Percentiles rank a stretch among this genome's conserved stretches.
phyloP scores from a whole-genome alignment of 75 land plant species.

The Chamaecyparis obtusa region DNA sequence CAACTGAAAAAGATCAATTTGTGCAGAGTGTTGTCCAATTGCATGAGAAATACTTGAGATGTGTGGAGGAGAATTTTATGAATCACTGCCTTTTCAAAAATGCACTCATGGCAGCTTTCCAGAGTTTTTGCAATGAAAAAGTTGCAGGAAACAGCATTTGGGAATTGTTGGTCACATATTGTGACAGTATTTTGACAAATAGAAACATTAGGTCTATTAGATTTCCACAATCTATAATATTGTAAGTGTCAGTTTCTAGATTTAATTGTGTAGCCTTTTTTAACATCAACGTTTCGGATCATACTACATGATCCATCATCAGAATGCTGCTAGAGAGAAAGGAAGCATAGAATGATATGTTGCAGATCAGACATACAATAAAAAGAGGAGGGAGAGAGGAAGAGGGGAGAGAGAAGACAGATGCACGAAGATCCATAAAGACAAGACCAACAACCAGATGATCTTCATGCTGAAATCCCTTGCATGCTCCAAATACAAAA shows the following conservation, averaged over 20 bases:
- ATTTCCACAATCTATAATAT: too few relatives aligned
- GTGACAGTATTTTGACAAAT: slow-evolving; percentile 83
- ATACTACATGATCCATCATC: too few relatives aligned
- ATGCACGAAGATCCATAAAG: too few relatives aligned
- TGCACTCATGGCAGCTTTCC: slow-evolving; percentile 83
- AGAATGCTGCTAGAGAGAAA: too few relatives aligned
- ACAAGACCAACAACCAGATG: too few relatives aligned
- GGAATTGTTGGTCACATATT: slow-evolving; percentile 85
- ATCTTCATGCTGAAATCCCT: slow-evolving; percentile 63
- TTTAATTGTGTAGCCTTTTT: slow-evolving; percentile 22
- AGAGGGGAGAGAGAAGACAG: slow-evolving; percentile 42
- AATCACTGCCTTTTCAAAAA: neutral
- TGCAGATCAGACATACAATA: too few relatives aligned
- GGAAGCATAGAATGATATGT: too few relatives aligned
- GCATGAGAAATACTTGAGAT: slow-evolving; percentile 81
- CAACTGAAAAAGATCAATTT: slow-evolving; percentile 24
- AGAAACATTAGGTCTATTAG: slow-evolving; percentile 88
- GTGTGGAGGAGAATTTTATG: slow-evolving; percentile 68
- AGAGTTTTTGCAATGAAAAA: slow-evolving; percentile 83
- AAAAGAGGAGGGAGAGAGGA: too few relatives aligned
- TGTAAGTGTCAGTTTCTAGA: too few relatives aligned
- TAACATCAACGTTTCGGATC: too few relatives aligned
- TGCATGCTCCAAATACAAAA: slow-evolving; percentile 81
- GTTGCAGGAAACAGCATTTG: slow-evolving; percentile 89
- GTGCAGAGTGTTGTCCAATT: slow-evolving; percentile 81